Evolutionary conservation across 169 alveolate species (phyloP), one percentile per base, ranked within the genome.

Genomic region (Miamiensis avidus): DNA sequence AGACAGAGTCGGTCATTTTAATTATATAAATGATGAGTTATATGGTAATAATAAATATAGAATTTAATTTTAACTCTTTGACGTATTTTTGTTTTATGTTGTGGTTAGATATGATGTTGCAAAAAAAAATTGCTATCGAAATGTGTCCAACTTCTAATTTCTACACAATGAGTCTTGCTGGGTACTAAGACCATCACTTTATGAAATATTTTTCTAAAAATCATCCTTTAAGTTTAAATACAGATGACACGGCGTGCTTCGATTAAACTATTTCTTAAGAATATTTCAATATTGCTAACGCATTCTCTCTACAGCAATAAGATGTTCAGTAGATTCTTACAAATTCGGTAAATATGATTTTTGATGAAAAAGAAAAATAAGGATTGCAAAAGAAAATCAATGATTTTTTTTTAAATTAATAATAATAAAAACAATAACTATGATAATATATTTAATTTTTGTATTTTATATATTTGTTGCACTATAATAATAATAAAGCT

Each of bases 1-100:
- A 74, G 95, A 93, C 73, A 83, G 96, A 75, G 74, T 93, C 6
- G 96, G 96, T 25, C 96, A 93, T 81, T 91, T 93, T 77, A 73
- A 74, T 30, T 91, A n/a, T 82, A 76, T 85, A 85, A 82, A 34
- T 27, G 64, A 78, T 25, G 83, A 88, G 27, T 64, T 82, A 26
- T 29, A 74, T 29, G 82, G 69, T 49, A 49, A 49, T 11, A 49
- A 49, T 11, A 49, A 49, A 49, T 11, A 11, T 11, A 11, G 69
- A 11, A 11, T 49, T 49, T 11, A 11, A 49, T 11, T 49, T 49
- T 49, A n/a, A n/a, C n/a, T n/a, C n/a, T n/a, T n/a, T n/a, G n/a
- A n/a, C n/a, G n/a, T n/a, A n/a, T n/a, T n/a, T n/a, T n/a, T n/a
- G n/a, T n/a, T n/a, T n/a, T n/a, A n/a, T n/a, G n/a, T n/a, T n/a